Evolutionary conservation across 2,329 filamentous ascomycete genomes (phyloP).

Genomic region (Arachnomyces sp.): DNA sequence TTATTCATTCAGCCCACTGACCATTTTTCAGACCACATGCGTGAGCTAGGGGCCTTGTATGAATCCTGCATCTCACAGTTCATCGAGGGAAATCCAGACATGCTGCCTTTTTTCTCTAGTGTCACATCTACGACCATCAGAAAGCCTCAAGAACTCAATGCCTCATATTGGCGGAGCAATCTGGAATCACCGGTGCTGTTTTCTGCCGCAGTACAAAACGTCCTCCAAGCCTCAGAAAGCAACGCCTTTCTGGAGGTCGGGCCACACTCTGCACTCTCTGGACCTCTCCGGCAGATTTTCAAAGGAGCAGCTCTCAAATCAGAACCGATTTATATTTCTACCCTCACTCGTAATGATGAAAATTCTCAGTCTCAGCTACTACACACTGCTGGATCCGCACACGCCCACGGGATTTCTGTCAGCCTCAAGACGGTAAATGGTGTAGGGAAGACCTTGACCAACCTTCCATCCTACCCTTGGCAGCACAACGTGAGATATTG

Average conservation of each 20-base stretch:
- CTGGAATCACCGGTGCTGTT: conserved; percentile 15
- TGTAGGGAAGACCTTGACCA: conserved; percentile 8
- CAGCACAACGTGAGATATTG: conserved; percentile 17
- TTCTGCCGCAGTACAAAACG: conserved; percentile 6
- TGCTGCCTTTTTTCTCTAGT: conserved; percentile 12
- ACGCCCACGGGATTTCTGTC: not conserved
- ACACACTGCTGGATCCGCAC: conserved; percentile 1
- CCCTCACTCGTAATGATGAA: not conserved
- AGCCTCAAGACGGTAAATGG: conserved; percentile 3
- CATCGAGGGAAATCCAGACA: conserved; percentile 3
- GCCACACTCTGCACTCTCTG: conserved; percentile 13
- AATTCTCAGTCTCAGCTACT: conserved; percentile 5
- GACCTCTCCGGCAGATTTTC: conserved; percentile 12
- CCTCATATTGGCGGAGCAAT: conserved; percentile 17
- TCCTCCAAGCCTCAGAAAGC: not conserved
- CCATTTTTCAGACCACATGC: not conserved
- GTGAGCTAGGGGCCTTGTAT: not conserved
- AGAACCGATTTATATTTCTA: not conserved
- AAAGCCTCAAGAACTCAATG: too few relatives aligned
- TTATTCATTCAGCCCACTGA: not conserved
- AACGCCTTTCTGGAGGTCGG: conserved; percentile 15
- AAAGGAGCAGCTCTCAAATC: too few relatives aligned
- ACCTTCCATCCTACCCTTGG: conserved; percentile 24
- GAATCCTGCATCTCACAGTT: too few relatives aligned
- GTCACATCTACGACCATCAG: conserved; percentile 10